A percentile compares a stretch with the other conserved stretches of the same genome.
These are phyloP conservation scores for Primulina huaijiensis DNA, from an alignment of 257 asterid genomes.

Conservation along the genomic window DNA sequence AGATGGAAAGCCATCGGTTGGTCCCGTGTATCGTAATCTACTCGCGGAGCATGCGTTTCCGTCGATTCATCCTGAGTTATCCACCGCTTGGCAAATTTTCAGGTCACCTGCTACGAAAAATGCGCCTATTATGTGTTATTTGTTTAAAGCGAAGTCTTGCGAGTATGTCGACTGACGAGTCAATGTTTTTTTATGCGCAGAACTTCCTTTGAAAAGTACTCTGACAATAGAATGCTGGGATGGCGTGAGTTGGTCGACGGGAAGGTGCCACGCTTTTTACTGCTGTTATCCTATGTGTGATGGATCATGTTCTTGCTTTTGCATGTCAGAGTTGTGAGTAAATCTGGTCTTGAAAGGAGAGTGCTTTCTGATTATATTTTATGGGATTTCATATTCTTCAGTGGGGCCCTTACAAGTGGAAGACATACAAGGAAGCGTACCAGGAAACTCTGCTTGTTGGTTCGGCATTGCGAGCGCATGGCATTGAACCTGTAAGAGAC, in stretches of 20 bases:
- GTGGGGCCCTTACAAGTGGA: conserved; percentile 93
- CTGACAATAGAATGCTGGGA: conserved; percentile 84
- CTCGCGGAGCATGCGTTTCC: conserved; percentile 63
- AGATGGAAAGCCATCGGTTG: conserved; percentile 68
- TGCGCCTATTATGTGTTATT: neutral
- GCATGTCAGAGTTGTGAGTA: neutral
- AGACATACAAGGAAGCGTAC: conserved; percentile 73
- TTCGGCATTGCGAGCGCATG: conserved; percentile 76
- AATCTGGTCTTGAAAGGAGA: neutral
- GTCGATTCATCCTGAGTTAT: conserved; percentile 45
- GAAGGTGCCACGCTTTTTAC: conserved; percentile 39
- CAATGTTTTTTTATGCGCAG: conserved; percentile 38
- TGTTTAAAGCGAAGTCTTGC: neutral
- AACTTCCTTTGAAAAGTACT: conserved; percentile 54
- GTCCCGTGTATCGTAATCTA: conserved; percentile 76
- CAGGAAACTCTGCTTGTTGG: conserved; percentile 61
- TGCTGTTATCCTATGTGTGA: neutral
- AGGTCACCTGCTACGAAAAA: conserved; percentile 35
- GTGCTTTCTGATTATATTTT: conserved; percentile 6
- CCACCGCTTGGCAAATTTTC: conserved; percentile 79
- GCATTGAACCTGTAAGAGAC: conserved; percentile 68
- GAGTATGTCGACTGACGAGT: neutral
- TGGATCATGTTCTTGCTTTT: neutral
- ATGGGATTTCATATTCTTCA: conserved; percentile 19
- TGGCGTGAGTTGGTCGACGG: conserved; percentile 63